A percentile compares a stretch with the other conserved stretches of the same genome.
Conservation (phyloP, 371 early-diverging fungal species). For the Dichotomocladium elegans region DNA sequence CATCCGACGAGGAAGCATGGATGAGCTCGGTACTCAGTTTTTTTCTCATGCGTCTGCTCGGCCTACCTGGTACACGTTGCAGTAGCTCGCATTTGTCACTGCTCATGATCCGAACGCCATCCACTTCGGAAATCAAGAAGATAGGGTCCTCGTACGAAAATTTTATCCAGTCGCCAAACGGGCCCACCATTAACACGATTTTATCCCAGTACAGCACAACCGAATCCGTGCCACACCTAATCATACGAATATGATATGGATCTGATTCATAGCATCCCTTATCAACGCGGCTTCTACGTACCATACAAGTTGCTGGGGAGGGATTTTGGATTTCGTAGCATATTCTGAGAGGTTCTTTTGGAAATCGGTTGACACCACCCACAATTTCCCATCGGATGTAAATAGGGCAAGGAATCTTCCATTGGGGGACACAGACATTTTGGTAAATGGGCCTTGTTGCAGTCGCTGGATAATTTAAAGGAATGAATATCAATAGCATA, state of each 20-base stretch:
- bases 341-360: constrained; percentile 88
- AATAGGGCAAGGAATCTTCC: constrained; percentile 89
- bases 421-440: constrained; percentile 89
- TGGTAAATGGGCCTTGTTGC: constrained; percentile 86
- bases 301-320: constrained; percentile 86
- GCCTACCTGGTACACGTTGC: constrained; percentile 85
- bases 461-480: constrained; percentile 50
- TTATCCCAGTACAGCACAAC: constrained; percentile 84
- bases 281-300: constrained; percentile 16
- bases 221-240: constrained; percentile 93
- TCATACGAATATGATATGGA: neutral
- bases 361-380: constrained; percentile 95
- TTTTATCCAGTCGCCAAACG: constrained; percentile 89
- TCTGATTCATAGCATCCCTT: neutral
- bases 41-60: constrained; percentile 4
- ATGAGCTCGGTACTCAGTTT: neutral
- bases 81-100: constrained; percentile 80
- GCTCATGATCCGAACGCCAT: constrained; percentile 90
- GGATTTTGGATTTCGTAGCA: constrained; percentile 59
- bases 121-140: constrained; percentile 83
- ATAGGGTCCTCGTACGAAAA: constrained; percentile 78
- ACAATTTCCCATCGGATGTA: constrained; percentile 76
- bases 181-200: constrained; percentile 86
- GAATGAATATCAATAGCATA: neutral
- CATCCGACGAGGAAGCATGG: neutral